Conservation (phyloP, 345 rosid genomes). For the Salix caprea region DNA sequence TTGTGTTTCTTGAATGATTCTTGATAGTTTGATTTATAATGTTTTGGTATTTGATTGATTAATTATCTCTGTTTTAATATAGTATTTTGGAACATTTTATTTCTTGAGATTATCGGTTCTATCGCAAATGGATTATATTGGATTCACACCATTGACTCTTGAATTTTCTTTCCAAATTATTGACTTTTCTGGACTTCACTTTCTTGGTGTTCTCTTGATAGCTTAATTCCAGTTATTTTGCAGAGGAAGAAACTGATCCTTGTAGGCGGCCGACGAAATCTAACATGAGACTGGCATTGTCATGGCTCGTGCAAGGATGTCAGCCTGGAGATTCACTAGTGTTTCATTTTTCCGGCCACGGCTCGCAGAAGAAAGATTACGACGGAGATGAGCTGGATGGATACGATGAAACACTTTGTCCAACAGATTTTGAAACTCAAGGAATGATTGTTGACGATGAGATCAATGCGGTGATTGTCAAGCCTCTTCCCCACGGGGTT, state of each 20-base stretch:
- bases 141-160: too few species aligned
- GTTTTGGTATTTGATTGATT: too few species aligned
- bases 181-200: too few species aligned
- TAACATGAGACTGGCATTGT: slow-evolving; percentile 79
- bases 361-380: slow-evolving; percentile 69
- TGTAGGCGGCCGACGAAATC: slow-evolving; percentile 63
- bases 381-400: slow-evolving; percentile 86
- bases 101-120: too few species aligned
- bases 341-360: slow-evolving; percentile 86
- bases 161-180: too few species aligned
- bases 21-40: too few species aligned
- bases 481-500: slow-evolving; percentile 71
- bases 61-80: too few species aligned
- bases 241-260: slow-evolving; percentile 88
- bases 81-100: too few species aligned
- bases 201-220: background rate
- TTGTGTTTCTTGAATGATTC: background rate
- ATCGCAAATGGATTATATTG: too few species aligned
- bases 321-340: slow-evolving; percentile 85
- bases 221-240: slow-evolving; percentile 8
- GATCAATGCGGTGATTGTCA: slow-evolving; percentile 65
- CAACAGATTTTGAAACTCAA: slow-evolving; percentile 83
- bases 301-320: slow-evolving; percentile 88
- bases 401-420: slow-evolving; percentile 81
- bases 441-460: slow-evolving; percentile 97